A percentile compares a stretch with the other conserved stretches of the same genome.
phyloP scores from a whole-genome alignment of 169 alveolate genomes.

The Miamiensis avidus region DNA sequence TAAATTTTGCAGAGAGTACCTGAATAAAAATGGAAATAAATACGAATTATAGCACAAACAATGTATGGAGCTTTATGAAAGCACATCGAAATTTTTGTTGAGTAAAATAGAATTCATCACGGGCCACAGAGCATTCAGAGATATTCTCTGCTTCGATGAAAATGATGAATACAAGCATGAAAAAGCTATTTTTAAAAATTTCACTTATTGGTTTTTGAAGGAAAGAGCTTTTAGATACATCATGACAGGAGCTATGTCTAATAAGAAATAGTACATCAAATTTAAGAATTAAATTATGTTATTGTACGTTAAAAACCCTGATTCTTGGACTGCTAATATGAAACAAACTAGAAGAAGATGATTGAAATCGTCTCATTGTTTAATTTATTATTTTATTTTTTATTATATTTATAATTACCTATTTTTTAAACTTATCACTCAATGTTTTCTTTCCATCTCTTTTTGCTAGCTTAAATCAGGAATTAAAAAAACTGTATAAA shows the following conservation, averaged over 20 bases:
- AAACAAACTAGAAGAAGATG: not conserved
- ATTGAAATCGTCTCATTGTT: too few relatives aligned
- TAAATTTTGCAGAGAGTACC: not conserved
- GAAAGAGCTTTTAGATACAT: conserved; percentile 22
- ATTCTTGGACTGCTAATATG: conserved; percentile 22
- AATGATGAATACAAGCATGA: not conserved
- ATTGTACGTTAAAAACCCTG: conserved; percentile 18
- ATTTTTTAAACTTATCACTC: too few relatives aligned
- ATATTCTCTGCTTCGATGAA: conserved; percentile 1
- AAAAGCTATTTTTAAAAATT: conserved; percentile 1
- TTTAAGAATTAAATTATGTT: conserved; percentile 27
- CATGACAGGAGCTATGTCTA: conserved; percentile 1
- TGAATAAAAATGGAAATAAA: not conserved
- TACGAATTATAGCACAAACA: too few relatives aligned
- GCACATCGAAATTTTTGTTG: not conserved
- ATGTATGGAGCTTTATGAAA: not conserved
- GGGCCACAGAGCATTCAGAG: conserved; percentile 21
- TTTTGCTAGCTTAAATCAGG: too few relatives aligned
- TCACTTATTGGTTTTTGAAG: conserved; percentile 21
- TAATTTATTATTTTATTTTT: too few relatives aligned
- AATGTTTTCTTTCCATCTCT: too few relatives aligned
- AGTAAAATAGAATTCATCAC: not conserved
- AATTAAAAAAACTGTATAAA: too few relatives aligned
- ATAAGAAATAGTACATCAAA: conserved; percentile 9
- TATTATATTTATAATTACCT: too few relatives aligned